Conservation (phyloP, 225 moss, liverwort and hornwort species). For the Sphagnum contortum region DNA sequence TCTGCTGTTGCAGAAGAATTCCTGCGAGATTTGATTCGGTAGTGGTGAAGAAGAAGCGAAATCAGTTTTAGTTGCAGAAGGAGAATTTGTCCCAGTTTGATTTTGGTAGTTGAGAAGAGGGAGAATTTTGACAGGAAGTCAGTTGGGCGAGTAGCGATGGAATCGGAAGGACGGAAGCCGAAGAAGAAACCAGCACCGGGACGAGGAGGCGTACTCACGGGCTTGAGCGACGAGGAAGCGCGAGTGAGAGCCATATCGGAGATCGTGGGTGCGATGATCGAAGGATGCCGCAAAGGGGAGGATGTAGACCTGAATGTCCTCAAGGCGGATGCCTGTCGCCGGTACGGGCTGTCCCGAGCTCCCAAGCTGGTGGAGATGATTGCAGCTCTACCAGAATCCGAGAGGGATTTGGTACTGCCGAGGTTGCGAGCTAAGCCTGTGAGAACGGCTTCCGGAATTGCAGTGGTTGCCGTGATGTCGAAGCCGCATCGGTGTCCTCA, state of each 20-base stretch:
- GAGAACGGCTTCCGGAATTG: constrained; percentile 94
- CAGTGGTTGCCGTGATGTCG: constrained; percentile 98
- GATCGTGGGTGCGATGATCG: constrained; percentile 86
- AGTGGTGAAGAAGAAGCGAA: too few species aligned
- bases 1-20: too few species aligned
- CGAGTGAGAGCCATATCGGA: constrained; percentile 96
- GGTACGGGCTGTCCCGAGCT: constrained; percentile 83
- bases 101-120: too few species aligned
- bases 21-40: too few species aligned
- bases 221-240: constrained; percentile 86
- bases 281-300: constrained; percentile 79
- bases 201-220: constrained; percentile 55
- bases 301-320: constrained; percentile 89
- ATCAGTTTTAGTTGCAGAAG: too few species aligned
- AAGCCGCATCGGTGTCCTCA: constrained; percentile 99
- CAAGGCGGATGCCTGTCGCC: constrained; percentile 79
- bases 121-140: too few species aligned
- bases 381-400: constrained; percentile 88
- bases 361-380: constrained; percentile 99
- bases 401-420: constrained; percentile 86
- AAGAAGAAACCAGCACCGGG: constrained; percentile 76
- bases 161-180: constrained; percentile 8
- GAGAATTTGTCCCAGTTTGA: too few species aligned
- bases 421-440: constrained; percentile 92
- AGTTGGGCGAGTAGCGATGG: constrained; percentile 7